Percentiles rank a stretch among this genome's conserved stretches.
Evolutionary conservation across 2,329 filamentous ascomycete species (phyloP).

Genomic region (Stachybotrys chartarum): DNA sequence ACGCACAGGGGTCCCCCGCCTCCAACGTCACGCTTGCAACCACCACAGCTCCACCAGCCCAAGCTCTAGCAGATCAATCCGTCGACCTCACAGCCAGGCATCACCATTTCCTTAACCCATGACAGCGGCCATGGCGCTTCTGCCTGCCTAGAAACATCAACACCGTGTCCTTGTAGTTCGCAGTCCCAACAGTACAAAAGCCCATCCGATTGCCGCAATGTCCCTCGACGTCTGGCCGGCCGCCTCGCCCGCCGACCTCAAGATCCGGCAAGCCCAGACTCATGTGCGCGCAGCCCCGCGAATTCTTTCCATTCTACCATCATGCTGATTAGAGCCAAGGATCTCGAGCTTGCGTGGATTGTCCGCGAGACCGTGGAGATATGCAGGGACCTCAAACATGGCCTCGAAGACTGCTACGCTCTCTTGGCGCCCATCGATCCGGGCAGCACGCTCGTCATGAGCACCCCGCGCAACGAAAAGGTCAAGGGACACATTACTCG

Average conservation of each 20-base stretch:
- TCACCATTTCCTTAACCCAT: not conserved
- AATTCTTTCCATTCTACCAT: not conserved
- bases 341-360: constrained; percentile 49
- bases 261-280: constrained; percentile 39
- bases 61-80: not conserved
- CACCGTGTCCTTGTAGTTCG: not conserved
- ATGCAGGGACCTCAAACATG: constrained; percentile 47
- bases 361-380: constrained; percentile 40
- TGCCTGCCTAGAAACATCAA: not conserved
- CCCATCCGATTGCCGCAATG: constrained; percentile 26
- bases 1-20: not conserved
- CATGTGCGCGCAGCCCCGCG: constrained; percentile 34
- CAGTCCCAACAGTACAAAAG: too few species aligned
- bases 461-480: constrained; percentile 76
- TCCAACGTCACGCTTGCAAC: constrained; percentile 1
- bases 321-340: constrained; percentile 29
- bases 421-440: constrained; percentile 79
- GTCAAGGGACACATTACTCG: constrained; percentile 91
- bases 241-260: constrained; percentile 42
- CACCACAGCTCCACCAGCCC: not conserved
- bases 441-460: constrained; percentile 83
- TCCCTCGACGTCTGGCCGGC: constrained; percentile 53
- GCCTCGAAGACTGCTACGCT: constrained; percentile 81
- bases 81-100: too few species aligned
- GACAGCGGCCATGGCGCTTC: constrained; percentile 5